Evolutionary conservation across 2,329 filamentous ascomycete genomes (phyloP).

Genomic region (Phoma sp.): DNA sequence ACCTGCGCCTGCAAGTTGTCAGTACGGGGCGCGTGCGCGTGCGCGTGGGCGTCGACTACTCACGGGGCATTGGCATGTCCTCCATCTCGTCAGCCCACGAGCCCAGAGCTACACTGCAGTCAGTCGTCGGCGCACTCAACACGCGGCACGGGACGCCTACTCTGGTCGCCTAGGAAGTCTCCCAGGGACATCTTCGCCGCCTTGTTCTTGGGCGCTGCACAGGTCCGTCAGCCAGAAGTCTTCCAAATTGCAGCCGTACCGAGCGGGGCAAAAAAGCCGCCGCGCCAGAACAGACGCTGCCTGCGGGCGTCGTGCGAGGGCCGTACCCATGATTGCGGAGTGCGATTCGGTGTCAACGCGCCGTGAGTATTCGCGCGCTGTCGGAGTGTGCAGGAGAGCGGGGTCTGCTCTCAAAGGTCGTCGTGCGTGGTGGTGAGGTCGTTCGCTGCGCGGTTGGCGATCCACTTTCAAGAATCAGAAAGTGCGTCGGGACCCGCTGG

Average conservation of each 20-base stretch:
- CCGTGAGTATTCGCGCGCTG: conserved; percentile 45
- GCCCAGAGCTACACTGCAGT: conserved; percentile 66
- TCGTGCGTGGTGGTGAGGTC: conserved; percentile 34
- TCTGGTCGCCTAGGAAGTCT: conserved; percentile 90
- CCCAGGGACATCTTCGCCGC: conserved; percentile 96
- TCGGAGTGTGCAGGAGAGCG: conserved; percentile 39
- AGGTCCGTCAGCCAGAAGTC: conserved; percentile 53
- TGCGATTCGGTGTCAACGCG: conserved; percentile 54
- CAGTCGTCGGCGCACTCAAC: conserved; percentile 32
- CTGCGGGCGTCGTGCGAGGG: conserved; percentile 31
- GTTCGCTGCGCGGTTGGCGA: conserved; percentile 25
- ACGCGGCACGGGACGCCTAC: conserved; percentile 62
- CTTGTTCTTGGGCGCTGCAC: conserved; percentile 86
- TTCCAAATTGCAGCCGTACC: conserved; percentile 20
- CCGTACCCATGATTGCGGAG: conserved; percentile 63
- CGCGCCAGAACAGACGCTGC: conserved; percentile 24
- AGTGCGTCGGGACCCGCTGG: conserved; percentile 24
- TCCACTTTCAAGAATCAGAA: conserved; percentile 27
- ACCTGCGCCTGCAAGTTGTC: conserved; percentile 40
- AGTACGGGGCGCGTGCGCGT: conserved; percentile 19
- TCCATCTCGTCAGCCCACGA: conserved; percentile 99
- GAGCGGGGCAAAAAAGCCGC: conserved; percentile 37
- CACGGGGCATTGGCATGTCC: conserved; percentile 77
- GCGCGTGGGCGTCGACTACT: conserved; percentile 47
- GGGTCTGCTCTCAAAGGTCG: conserved; percentile 34